Percentiles rank a stretch among this genome's conserved stretches.
phyloP scores from a whole-genome alignment of 1,139 yeast genomes.

The Hanseniaspora sp. region DNA sequence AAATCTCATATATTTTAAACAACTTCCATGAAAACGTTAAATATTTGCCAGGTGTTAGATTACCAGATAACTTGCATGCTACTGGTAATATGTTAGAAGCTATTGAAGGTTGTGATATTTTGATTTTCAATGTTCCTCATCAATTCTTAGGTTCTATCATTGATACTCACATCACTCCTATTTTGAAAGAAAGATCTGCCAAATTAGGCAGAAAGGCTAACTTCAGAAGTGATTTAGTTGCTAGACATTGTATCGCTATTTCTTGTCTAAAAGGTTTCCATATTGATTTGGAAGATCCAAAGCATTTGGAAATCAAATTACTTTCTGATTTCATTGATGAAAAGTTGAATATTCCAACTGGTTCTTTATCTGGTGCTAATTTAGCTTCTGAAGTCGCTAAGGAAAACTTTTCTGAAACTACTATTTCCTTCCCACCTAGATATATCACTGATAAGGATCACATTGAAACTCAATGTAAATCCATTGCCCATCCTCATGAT shows the following conservation, averaged over 20 bases:
- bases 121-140: constrained; percentile 88
- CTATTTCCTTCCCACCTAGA: constrained; percentile 71
- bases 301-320: constrained; percentile 61
- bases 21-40: constrained; percentile 78
- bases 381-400: constrained; percentile 89
- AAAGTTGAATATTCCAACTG: constrained; percentile 74
- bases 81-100: constrained; percentile 69
- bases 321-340: constrained; percentile 65
- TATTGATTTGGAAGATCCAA: constrained; percentile 38
- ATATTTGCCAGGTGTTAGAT: constrained; percentile 67
- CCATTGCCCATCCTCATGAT: constrained; percentile 15
- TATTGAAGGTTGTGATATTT: constrained; percentile 64
- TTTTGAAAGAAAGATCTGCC: constrained; percentile 50
- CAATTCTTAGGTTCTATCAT: constrained; percentile 73
- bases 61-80: constrained; percentile 74
- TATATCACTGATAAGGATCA: constrained; percentile 51
- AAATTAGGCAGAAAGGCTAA: constrained; percentile 2
- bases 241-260: constrained; percentile 40
- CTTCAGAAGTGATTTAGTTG: constrained; percentile 15
- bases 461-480: constrained; percentile 14
- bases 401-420: constrained; percentile 89
- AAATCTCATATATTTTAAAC: constrained; percentile 78
- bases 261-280: constrained; percentile 90
- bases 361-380: constrained; percentile 91
- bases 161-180: constrained; percentile 16